A percentile compares a stretch with the other conserved stretches of the same genome.
Evolutionary conservation across 352 stramenopile species (phyloP).

Genomic region (Phytophthora litchii): DNA sequence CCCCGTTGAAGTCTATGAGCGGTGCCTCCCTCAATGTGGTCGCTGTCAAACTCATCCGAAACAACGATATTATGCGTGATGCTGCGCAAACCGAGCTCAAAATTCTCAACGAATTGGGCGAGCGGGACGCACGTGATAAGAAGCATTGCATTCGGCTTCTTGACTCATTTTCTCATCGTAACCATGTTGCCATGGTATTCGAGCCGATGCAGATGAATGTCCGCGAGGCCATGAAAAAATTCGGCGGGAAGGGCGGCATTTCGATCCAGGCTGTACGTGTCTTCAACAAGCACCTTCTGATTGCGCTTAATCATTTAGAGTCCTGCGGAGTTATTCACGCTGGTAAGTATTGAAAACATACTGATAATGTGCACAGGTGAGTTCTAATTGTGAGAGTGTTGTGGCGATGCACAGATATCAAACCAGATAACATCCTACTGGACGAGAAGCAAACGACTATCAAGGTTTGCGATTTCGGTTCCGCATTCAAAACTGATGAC

Average conservation of each 20-base stretch:
- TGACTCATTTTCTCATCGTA: constrained; percentile 90
- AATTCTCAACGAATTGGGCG: constrained; percentile 77
- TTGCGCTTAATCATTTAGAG: constrained; percentile 80
- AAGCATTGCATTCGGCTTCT: constrained; percentile 89
- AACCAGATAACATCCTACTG: constrained; percentile 98
- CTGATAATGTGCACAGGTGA: constrained; percentile 6
- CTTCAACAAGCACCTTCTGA: constrained; percentile 81
- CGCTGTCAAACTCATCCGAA: constrained; percentile 92
- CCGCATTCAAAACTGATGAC: constrained; percentile 92
- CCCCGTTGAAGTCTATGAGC: constrained; percentile 34
- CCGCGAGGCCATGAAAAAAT: constrained; percentile 91
- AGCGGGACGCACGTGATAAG: constrained; percentile 74
- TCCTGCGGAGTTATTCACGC: constrained; percentile 92
- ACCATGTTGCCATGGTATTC: constrained; percentile 97
- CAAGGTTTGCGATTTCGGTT: constrained; percentile 98
- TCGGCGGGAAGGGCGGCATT: constrained; percentile 83
- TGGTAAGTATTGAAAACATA: constrained; percentile 42
- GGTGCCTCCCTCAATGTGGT: constrained; percentile 44
- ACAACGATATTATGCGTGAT: constrained; percentile 98
- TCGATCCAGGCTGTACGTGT: constrained; percentile 86
- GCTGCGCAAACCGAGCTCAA: constrained; percentile 89
- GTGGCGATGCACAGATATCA: constrained; percentile 88
- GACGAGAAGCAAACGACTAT: constrained; percentile 94
- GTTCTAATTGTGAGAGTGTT: constrained; percentile 7
- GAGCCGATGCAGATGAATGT: constrained; percentile 98